Conservation (phyloP, 78 protist species). For the Bodo saltans region DNA sequence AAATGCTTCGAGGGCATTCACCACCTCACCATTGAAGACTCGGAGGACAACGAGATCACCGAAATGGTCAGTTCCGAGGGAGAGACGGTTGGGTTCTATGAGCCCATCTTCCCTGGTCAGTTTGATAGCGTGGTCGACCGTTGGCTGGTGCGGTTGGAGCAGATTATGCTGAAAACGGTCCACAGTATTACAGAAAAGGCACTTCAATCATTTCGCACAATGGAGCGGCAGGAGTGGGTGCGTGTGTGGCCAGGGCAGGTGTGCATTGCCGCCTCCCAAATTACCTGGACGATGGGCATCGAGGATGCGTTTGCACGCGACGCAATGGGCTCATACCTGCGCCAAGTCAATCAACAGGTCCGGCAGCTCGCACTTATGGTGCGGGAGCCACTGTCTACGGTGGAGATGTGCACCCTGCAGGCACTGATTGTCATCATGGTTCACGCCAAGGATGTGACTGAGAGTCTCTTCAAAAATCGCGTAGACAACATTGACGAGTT, state of each 20-base stretch:
- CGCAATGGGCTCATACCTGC: constrained; percentile 1
- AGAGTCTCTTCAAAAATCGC: constrained; percentile 1
- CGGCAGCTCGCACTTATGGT: too few relatives aligned
- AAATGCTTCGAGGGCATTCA: constrained; percentile 71
- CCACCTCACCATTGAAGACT: not conserved
- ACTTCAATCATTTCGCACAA: not conserved
- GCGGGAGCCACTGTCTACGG: too few relatives aligned
- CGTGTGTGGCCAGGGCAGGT: constrained; percentile 66
- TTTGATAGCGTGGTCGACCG: constrained; percentile 54
- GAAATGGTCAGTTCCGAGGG: constrained; percentile 52
- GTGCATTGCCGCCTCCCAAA: constrained; percentile 33
- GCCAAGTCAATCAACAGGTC: too few relatives aligned
- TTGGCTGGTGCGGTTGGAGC: constrained; percentile 68
- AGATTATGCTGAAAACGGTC: constrained; percentile 8
- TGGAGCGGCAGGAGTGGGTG: constrained; percentile 60
- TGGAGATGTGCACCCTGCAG: constrained; percentile 35
- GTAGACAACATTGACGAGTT: constrained; percentile 18
- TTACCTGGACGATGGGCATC: constrained; percentile 53
- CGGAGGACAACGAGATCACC: constrained; percentile 30
- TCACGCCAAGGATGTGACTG: constrained; percentile 65
- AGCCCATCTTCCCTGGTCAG: constrained; percentile 17
- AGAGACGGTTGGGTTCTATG: constrained; percentile 42
- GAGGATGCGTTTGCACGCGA: constrained; percentile 24
- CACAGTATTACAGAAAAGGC: constrained; percentile 4
- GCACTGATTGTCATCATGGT: constrained; percentile 67